Conservation (phyloP, 176 grass and related monocot species). For the Carex parvula region DNA sequence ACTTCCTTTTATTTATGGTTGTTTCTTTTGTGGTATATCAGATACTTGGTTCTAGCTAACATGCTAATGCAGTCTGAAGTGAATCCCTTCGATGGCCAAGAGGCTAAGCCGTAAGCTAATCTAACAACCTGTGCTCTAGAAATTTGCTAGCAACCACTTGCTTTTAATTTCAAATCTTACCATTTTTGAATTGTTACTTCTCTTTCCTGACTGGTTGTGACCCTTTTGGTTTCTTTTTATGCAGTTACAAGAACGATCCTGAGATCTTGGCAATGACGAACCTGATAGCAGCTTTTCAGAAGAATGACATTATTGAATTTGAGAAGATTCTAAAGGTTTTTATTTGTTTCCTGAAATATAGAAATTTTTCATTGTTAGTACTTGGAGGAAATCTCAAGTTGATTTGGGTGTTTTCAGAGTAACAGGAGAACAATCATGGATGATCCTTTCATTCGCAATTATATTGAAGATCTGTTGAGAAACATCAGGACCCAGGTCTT, state of each 20-base stretch:
- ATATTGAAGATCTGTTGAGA: constrained; percentile 97
- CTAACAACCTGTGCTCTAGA: not conserved
- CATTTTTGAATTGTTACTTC: constrained; percentile 1
- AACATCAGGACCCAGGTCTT: constrained; percentile 99
- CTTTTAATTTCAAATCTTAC: constrained; percentile 4
- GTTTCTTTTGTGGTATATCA: constrained; percentile 28
- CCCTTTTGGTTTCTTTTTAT: constrained; percentile 26
- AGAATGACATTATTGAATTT: constrained; percentile 97
- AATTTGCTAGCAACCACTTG: constrained; percentile 10
- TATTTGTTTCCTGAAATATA: constrained; percentile 32
- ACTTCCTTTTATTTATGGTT: not conserved
- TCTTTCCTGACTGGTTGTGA: not conserved
- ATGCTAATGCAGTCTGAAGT: constrained; percentile 99
- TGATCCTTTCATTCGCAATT: constrained; percentile 97
- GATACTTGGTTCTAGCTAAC: constrained; percentile 98
- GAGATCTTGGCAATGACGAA: constrained; percentile 99
- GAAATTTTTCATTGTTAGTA: constrained; percentile 7
- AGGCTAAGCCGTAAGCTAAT: constrained; percentile 87
- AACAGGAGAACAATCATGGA: constrained; percentile 99
- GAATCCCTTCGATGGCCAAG: constrained; percentile 99
- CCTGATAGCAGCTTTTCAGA: constrained; percentile 94
- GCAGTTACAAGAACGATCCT: constrained; percentile 97
- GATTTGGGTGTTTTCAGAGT: constrained; percentile 47
- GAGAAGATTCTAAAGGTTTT: constrained; percentile 97
- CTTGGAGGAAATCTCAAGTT: constrained; percentile 4